Evolutionary conservation across 495 filamentous ascomycete species (phyloP).

Genomic region (Aspergillus campestris): DNA sequence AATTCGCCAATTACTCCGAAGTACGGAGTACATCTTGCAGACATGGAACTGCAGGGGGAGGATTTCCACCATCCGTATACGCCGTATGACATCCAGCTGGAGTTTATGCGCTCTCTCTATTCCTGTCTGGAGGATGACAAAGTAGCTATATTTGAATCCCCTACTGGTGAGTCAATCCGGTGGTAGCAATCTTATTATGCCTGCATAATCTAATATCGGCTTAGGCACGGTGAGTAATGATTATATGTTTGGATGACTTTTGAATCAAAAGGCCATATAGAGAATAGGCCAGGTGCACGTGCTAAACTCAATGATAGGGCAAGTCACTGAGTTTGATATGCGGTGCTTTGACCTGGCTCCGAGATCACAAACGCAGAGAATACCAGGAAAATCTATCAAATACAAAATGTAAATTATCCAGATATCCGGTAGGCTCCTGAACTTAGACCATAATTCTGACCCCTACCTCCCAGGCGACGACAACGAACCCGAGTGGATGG

Average conservation of each 20-base stretch:
- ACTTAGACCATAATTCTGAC: constrained; percentile 1
- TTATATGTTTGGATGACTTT: background rate
- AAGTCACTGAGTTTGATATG: constrained; percentile 97
- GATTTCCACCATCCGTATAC: constrained; percentile 89
- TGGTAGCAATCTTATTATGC: background rate
- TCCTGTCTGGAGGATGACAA: constrained; percentile 68
- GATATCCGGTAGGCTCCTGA: background rate
- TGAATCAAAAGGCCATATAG: background rate
- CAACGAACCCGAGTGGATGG: constrained; percentile 84
- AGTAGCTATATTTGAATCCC: constrained; percentile 88
- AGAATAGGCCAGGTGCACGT: too few species aligned
- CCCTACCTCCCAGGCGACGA: constrained; percentile 35
- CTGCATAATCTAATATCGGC: constrained; percentile 7
- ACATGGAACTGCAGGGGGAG: constrained; percentile 17
- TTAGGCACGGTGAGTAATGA: constrained; percentile 35
- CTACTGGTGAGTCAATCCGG: constrained; percentile 52
- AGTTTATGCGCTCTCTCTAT: constrained; percentile 88
- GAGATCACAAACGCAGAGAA: constrained; percentile 63
- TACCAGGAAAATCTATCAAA: constrained; percentile 47
- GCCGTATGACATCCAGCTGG: constrained; percentile 81
- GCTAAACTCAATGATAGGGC: constrained; percentile 42
- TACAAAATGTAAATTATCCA: constrained; percentile 20
- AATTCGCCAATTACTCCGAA: too few species aligned
- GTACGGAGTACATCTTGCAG: background rate
- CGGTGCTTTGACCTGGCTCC: constrained; percentile 85